These are phyloP conservation scores for Boletus sp. DNA, from an alignment of 768 basidiomycete genomes.

Conservation along the genomic window DNA sequence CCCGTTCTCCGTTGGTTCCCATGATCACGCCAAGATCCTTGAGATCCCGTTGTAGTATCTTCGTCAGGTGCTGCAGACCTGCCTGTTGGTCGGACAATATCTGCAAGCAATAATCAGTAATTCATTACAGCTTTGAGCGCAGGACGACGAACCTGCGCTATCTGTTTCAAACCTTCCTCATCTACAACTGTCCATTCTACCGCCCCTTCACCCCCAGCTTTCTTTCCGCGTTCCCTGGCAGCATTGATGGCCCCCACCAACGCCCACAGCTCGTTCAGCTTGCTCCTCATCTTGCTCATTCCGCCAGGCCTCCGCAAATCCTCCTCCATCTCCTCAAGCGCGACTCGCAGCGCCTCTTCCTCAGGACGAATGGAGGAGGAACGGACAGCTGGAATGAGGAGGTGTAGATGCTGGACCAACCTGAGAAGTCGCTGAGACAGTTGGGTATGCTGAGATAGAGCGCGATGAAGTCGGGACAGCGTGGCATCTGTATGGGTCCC, in stretches of 20 bases:
- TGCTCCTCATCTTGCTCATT: constrained; percentile 60
- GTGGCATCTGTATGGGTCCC: constrained; percentile 66
- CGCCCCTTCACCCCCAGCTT: constrained; percentile 36
- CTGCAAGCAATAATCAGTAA: constrained; percentile 33
- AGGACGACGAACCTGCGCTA: constrained; percentile 55
- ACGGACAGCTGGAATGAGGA: constrained; percentile 73
- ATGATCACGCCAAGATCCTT: constrained; percentile 66
- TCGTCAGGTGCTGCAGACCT: constrained; percentile 76
- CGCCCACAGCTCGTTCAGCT: constrained; percentile 84
- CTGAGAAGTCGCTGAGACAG: constrained; percentile 65
- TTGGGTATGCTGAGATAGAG: constrained; percentile 61
- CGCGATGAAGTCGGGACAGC: constrained; percentile 61
- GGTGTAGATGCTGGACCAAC: constrained; percentile 72
- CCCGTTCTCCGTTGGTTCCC: constrained; percentile 42
- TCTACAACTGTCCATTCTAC: constrained; percentile 84
- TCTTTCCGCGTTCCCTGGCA: constrained; percentile 49
- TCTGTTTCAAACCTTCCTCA: constrained; percentile 75
- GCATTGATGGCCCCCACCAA: constrained; percentile 69
- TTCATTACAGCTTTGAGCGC: not conserved
- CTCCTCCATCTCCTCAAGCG: constrained; percentile 70
- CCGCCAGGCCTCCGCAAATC: constrained; percentile 56
- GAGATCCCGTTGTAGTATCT: constrained; percentile 60
- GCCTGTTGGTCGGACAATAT: constrained; percentile 76
- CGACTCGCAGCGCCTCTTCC: constrained; percentile 70
- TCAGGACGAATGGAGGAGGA: constrained; percentile 74